Conservation (phyloP, 495 filamentous ascomycete species). For the Penicillium salamii region DNA sequence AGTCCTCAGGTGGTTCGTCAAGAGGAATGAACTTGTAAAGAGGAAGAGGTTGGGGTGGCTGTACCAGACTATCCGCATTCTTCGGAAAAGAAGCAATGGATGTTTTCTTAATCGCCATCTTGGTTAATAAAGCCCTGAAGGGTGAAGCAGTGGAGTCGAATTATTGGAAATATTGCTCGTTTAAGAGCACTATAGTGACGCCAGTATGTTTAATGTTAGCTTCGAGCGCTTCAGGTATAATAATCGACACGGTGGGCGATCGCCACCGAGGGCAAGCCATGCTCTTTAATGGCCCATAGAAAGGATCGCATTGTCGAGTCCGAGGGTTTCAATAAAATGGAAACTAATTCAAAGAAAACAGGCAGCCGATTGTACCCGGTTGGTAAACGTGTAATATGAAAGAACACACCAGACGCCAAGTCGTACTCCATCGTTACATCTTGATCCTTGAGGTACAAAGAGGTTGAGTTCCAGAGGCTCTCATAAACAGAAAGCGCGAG, state of each 20-base stretch:
- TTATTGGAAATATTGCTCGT: no score
- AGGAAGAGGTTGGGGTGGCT: background rate
- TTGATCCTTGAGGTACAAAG: background rate
- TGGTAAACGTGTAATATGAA: background rate
- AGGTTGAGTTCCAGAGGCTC: background rate
- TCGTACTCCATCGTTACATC: background rate
- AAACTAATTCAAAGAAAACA: background rate
- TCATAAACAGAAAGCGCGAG: background rate
- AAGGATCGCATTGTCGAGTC: background rate
- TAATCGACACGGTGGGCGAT: background rate
- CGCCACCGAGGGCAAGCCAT: background rate
- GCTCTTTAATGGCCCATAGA: slow-evolving; percentile 2
- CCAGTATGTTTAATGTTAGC: background rate
- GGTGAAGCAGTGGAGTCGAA: no score
- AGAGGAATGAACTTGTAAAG: slow-evolving; percentile 16
- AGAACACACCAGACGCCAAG: background rate
- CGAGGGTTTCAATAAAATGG: background rate
- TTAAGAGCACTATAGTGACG: background rate
- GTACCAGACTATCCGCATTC: background rate
- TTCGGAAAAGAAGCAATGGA: background rate
- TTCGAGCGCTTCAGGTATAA: background rate
- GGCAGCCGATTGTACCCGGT: background rate
- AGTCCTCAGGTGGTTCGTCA: slow-evolving; percentile 24
- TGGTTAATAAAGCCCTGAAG: no score
- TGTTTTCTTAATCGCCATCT: background rate